These are phyloP conservation scores for Pelargonium nanum DNA, from an alignment of 345 rosid genomes.

Conservation along the genomic window DNA sequence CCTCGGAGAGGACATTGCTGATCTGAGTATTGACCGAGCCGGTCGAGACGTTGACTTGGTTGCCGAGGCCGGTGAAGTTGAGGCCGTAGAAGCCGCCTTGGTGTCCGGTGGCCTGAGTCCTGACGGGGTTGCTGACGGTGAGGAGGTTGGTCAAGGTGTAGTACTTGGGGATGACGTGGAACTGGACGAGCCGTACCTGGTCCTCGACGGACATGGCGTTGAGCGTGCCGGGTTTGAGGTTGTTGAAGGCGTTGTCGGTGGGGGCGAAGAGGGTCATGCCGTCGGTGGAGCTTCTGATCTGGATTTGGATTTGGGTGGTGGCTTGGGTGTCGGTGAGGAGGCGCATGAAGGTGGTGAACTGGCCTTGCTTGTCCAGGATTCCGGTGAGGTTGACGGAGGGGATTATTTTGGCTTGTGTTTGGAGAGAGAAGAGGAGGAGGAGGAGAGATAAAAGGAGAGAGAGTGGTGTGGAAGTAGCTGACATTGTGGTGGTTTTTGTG, in stretches of 20 bases:
- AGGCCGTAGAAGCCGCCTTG: slow-evolving; percentile 30
- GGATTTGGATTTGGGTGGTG: slow-evolving; percentile 44
- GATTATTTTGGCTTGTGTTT: slow-evolving; percentile 23
- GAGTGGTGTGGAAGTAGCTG: slow-evolving; percentile 10
- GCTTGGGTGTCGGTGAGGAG: slow-evolving; percentile 38
- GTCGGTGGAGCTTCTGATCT: slow-evolving; percentile 58
- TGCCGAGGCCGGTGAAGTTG: slow-evolving; percentile 53
- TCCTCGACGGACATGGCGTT: slow-evolving; percentile 33
- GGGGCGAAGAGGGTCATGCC: slow-evolving; percentile 83
- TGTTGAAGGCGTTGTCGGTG: slow-evolving; percentile 75
- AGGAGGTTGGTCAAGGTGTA: slow-evolving; percentile 42
- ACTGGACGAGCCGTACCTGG: slow-evolving; percentile 50
- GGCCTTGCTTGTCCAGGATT: slow-evolving; percentile 59
- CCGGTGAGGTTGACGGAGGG: slow-evolving; percentile 63
- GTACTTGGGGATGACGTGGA: slow-evolving; percentile 51
- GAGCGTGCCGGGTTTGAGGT: slow-evolving; percentile 42
- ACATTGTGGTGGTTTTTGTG: no score
- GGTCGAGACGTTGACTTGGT: slow-evolving; percentile 66
- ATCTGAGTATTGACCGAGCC: slow-evolving; percentile 37
- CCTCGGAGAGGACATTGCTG: slow-evolving; percentile 22
- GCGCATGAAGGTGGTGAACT: slow-evolving; percentile 45
- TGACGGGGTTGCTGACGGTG: slow-evolving; percentile 64
- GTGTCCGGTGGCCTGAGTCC: slow-evolving; percentile 38
- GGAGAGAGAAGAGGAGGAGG: slow-evolving; percentile 18
- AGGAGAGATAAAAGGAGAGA: slow-evolving; percentile 17